These are phyloP conservation scores for Boletus subparvulus DNA, from an alignment of 768 basidiomycete genomes.

Conservation along the genomic window DNA sequence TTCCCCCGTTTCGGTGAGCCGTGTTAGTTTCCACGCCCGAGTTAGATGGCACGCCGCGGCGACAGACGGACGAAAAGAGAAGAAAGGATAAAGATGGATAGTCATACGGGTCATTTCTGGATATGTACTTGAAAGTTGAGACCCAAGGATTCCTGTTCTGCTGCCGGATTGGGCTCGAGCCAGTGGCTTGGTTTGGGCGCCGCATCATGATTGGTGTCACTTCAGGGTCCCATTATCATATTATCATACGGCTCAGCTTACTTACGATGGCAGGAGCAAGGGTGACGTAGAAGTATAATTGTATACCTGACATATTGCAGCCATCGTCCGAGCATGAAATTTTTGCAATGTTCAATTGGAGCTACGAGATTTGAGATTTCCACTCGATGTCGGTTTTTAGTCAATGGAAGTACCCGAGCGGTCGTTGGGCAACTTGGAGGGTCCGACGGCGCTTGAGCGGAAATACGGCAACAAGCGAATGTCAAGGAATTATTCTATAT, in stretches of 20 bases:
- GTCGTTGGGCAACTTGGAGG: neutral
- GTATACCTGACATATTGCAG: neutral
- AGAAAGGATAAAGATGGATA: slow-evolving; percentile 10
- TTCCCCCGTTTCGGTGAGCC: slow-evolving; percentile 11
- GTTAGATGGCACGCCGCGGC: slow-evolving; percentile 15
- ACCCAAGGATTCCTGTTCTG: slow-evolving; percentile 6
- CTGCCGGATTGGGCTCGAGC: slow-evolving; percentile 4
- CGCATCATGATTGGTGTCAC: neutral
- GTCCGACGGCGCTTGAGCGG: slow-evolving; percentile 27
- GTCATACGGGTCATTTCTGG: slow-evolving; percentile 8
- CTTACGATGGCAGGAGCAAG: neutral
- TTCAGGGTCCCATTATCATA: slow-evolving; percentile 16
- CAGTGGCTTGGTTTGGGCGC: slow-evolving; percentile 1
- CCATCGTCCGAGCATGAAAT: neutral
- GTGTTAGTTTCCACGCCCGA: slow-evolving; percentile 7
- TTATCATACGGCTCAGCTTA: neutral
- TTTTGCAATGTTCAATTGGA: neutral
- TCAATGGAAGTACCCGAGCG: neutral
- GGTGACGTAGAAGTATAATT: neutral
- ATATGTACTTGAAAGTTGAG: neutral
- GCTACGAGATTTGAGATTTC: neutral
- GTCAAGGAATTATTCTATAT: slow-evolving; percentile 1
- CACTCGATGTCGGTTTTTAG: neutral
- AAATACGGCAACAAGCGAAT: slow-evolving; percentile 15
- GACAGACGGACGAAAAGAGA: slow-evolving; percentile 21